Base-by-base conservation (phyloP, 2,329 filamentous ascomycete genomes). In the Colletotrichum australisinense region DNA sequence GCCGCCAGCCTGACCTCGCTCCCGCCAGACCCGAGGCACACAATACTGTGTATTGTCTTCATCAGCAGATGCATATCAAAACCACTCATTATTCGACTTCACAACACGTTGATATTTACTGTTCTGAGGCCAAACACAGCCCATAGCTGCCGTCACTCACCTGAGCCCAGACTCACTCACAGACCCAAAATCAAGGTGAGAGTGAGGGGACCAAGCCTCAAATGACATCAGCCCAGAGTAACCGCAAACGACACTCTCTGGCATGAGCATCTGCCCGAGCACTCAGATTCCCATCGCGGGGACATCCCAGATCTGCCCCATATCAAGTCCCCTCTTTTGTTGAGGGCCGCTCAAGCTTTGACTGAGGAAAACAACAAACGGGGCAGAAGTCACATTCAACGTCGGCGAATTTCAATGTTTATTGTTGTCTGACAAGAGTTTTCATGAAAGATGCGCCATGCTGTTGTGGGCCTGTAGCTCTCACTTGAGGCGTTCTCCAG, bases 151-250 rank as follows among this genome's bases (percentile, higher is more conserved):
- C 7, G 19, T 49, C 42, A 49, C 42, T n/a, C 42, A 49, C 19
- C 7, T 49, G 8, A 4, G 42, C 42, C 11, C 19, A 49, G 42
- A 49, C 42, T 49, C 42, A 26, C 26, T 19, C 52, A 46, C 49
- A 49, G 57, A 38, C 11, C 12, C 11, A 16, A 24, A 42, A 3
- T 9, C 11, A 24, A 8, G 16, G 5, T 3, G 35, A 28, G 57
- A 26, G 16, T 9, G 30, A 69, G 65, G 53, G 24, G 24, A 19
- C 30, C n/a, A 55, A 53, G 28, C n/a, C 38, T 24, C 22, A 38
- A 55, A 62, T 72, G 58, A 69, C 69, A 72, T 72, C 69, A 69
- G 69, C 58, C 58, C 69, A 63, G 28, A n/a, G 32, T 42, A 14
- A 26, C 64, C 56, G 69, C 64, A 72, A 63, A 58, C 69, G 35